Percentiles rank a stretch among this genome's conserved stretches.
phyloP scores from a whole-genome alignment of 768 basidiomycete species.

The Hortiboletus campestris region DNA sequence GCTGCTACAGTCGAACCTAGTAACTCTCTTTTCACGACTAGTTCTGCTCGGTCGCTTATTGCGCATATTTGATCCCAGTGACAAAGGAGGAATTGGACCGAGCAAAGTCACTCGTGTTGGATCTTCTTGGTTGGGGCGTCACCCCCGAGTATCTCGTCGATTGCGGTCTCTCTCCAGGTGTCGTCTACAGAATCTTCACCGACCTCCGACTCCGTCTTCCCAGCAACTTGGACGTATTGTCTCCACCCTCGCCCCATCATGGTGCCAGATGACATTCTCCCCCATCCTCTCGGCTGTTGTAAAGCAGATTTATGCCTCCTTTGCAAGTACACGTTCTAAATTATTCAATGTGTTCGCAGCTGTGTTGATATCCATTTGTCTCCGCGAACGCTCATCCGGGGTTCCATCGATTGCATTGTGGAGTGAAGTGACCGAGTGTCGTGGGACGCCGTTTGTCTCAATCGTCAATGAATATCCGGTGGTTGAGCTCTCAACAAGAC shows the following conservation, averaged over 20 bases:
- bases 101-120: slow-evolving; percentile 49
- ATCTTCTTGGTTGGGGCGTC: slow-evolving; percentile 57
- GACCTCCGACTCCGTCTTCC: slow-evolving; percentile 43
- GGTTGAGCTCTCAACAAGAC: background rate
- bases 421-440: background rate
- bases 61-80: slow-evolving; percentile 28
- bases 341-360: background rate
- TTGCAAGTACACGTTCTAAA: background rate
- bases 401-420: background rate
- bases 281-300: background rate
- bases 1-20: slow-evolving; percentile 1
- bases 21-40: background rate
- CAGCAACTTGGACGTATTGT: slow-evolving; percentile 1
- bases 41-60: background rate
- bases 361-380: background rate
- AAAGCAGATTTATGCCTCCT: background rate
- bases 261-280: background rate
- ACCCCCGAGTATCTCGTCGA: slow-evolving; percentile 47
- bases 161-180: slow-evolving; percentile 40
- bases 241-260: background rate
- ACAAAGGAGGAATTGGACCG: slow-evolving; percentile 40
- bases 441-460: background rate
- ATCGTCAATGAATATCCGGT: too few relatives aligned
- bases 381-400: background rate
- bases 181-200: slow-evolving; percentile 41